Conservation (phyloP, 495 filamentous ascomycete species). For the Neurospora sp. region DNA sequence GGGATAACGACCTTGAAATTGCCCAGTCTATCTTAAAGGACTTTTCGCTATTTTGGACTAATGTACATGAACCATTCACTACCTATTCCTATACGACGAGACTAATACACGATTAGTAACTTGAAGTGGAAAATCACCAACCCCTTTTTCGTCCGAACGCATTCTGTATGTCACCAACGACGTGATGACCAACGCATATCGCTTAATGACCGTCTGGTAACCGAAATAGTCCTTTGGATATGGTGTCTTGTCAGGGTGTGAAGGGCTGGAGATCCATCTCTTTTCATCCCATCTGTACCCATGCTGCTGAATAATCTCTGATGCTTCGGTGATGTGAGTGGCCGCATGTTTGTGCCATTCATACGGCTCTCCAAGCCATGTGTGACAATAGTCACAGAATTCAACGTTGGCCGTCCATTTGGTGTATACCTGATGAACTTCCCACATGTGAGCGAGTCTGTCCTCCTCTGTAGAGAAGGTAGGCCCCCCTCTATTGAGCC, state of each 20-base stretch:
- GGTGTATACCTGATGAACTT: not conserved
- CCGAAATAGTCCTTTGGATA: not conserved
- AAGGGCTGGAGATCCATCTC: not conserved
- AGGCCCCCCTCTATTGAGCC: not conserved
- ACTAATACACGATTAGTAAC: not conserved
- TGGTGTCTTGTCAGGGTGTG: not conserved
- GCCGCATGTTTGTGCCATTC: not conserved
- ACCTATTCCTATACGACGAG: not conserved
- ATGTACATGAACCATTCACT: not conserved
- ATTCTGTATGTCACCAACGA: not conserved
- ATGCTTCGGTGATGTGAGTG: not conserved
- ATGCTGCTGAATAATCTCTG: fast-evolving
- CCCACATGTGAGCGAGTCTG: no score
- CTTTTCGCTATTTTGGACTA: not conserved
- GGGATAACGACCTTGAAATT: no score
- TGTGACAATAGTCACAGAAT: not conserved
- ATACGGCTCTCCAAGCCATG: not conserved
- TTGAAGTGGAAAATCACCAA: no score
- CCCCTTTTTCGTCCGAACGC: not conserved
- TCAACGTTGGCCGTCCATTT: not conserved
- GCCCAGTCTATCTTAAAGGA: no score
- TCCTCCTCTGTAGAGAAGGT: not conserved
- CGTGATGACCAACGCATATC: not conserved
- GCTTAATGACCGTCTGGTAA: not conserved
- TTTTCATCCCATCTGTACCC: not conserved